Conservation (phyloP, 345 rosid species). For the Eucalyptus regnans region DNA sequence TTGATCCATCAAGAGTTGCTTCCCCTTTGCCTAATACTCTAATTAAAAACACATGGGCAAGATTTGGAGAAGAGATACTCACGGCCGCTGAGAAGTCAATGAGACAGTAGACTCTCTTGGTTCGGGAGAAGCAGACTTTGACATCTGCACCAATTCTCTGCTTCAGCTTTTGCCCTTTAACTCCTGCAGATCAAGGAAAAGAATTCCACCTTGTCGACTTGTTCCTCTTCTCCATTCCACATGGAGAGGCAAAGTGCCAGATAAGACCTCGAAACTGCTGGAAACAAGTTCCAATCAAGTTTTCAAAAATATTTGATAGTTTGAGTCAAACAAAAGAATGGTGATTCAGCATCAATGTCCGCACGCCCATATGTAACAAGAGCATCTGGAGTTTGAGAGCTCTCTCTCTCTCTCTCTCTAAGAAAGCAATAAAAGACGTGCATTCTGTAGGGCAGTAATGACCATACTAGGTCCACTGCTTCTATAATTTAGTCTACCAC, state of each 20-base stretch:
- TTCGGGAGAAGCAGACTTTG: slow-evolving; percentile 42
- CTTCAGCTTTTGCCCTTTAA: slow-evolving; percentile 3
- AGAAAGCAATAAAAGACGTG: background rate
- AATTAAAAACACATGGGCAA: background rate
- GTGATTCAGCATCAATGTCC: background rate
- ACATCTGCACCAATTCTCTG: slow-evolving; percentile 32
- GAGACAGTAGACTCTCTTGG: slow-evolving; percentile 9
- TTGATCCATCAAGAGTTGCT: background rate
- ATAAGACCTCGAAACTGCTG: background rate
- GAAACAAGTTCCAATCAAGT: background rate
- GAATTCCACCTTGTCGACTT: background rate
- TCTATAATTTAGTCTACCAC: background rate
- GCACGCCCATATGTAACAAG: background rate
- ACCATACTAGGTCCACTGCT: background rate
- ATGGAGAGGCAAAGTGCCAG: background rate
- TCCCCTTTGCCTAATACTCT: background rate
- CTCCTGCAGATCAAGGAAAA: slow-evolving; percentile 7
- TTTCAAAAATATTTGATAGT: background rate
- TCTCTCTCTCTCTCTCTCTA: background rate
- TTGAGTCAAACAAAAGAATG: background rate
- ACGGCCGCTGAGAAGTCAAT: slow-evolving; percentile 23
- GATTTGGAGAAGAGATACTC: background rate
- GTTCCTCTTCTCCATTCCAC: background rate
- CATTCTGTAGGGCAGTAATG: background rate
- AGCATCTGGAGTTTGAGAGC: background rate